phyloP scores from a whole-genome alignment of 2,329 filamentous ascomycete species.

The Tolypocladium cylindrosporum region DNA sequence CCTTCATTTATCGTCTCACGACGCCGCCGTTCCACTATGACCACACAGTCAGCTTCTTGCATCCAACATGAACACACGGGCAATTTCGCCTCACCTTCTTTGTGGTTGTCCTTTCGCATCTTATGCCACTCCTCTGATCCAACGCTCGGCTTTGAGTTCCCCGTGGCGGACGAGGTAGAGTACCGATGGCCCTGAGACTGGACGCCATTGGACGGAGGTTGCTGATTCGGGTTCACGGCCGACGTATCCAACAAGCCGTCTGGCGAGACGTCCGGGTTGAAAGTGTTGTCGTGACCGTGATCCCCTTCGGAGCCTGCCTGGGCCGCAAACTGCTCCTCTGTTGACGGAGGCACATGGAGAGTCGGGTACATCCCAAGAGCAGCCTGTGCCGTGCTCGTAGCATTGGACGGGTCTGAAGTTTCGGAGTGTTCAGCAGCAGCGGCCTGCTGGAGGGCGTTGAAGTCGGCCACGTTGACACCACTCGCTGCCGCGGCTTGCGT shows the following conservation, averaged over 20 bases:
- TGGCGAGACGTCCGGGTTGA: conserved; percentile 20
- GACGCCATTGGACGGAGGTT: conserved; percentile 29
- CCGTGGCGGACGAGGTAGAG: conserved; percentile 27
- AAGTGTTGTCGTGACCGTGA: conserved; percentile 21
- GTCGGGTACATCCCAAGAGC: conserved; percentile 51
- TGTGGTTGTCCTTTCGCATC: conserved; percentile 93
- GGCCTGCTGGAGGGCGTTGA: conserved; percentile 46
- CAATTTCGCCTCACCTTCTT: conserved; percentile 62
- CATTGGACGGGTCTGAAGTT: conserved; percentile 38
- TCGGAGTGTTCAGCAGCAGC: conserved; percentile 36
- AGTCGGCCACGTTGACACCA: conserved; percentile 41
- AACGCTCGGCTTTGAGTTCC: conserved; percentile 68
- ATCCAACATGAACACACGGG: not conserved
- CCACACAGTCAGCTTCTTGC: conserved; percentile 12
- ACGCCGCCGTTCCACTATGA: conserved; percentile 80
- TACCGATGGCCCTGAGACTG: conserved; percentile 21
- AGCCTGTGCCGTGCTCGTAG: conserved; percentile 49
- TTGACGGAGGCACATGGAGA: conserved; percentile 45
- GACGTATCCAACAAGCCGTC: conserved; percentile 19
- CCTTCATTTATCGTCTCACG: conserved; percentile 98
- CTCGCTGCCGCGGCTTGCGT: conserved; percentile 24
- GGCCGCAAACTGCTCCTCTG: conserved; percentile 50
- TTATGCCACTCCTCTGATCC: conserved; percentile 98
- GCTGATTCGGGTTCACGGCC: conserved; percentile 12
- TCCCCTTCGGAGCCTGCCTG: conserved; percentile 28